phyloP scores from a whole-genome alignment of 1,284 basidiomycete species.

The Puccinia sorghi region DNA sequence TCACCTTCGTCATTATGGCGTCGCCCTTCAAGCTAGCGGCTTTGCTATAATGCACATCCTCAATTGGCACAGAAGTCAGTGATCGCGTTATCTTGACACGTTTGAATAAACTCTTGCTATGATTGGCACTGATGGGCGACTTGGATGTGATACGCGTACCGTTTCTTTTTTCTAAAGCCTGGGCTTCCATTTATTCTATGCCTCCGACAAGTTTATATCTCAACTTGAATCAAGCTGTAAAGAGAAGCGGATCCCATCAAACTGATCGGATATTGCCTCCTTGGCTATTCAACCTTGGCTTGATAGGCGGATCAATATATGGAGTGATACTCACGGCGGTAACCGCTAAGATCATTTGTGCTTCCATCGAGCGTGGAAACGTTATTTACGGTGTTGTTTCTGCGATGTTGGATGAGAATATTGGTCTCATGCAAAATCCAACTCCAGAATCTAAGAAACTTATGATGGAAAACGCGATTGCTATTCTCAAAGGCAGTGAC shows the following conservation, averaged over 20 bases:
- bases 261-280: neutral
- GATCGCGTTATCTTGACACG: neutral
- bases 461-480: neutral
- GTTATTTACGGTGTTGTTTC: neutral
- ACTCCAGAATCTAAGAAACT: neutral
- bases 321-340: neutral
- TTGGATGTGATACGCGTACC: too few species aligned
- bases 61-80: constrained; percentile 16
- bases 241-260: neutral
- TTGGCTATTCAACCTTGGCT: constrained; percentile 22
- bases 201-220: constrained; percentile 16
- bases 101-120: neutral
- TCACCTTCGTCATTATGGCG: neutral
- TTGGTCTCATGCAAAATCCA: neutral
- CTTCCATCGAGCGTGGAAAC: neutral
- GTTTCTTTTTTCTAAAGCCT: neutral
- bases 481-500: neutral
- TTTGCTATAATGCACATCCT: constrained; percentile 6
- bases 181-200: constrained; percentile 18
- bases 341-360: neutral
- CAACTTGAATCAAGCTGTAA: neutral
- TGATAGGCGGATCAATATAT: constrained; percentile 2
- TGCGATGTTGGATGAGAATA: neutral
- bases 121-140: too few species aligned
- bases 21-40: neutral